phyloP scores from a whole-genome alignment of 2,329 filamentous ascomycete species.

The Periconia macrospinosa region DNA sequence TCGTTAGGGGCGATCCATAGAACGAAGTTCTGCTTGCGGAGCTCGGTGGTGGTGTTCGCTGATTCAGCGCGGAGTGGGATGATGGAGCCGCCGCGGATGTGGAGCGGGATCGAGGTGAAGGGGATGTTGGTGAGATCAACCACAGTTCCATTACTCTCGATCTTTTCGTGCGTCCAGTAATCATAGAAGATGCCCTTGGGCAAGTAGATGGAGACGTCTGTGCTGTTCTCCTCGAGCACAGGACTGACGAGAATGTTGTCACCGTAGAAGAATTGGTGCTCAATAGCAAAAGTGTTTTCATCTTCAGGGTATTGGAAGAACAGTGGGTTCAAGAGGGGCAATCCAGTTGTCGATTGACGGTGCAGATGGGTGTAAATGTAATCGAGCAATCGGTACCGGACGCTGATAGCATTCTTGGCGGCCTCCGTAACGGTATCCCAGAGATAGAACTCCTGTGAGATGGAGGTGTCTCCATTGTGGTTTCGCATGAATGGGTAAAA shows the following conservation, averaged over 20 bases:
- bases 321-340: conserved; percentile 67
- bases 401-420: conserved; percentile 67
- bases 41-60: conserved; percentile 64
- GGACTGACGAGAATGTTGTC: conserved; percentile 59
- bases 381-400: conserved; percentile 72
- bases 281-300: conserved; percentile 52
- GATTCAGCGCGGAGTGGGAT: conserved; percentile 60
- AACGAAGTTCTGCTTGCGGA: conserved; percentile 69
- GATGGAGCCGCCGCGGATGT: conserved; percentile 66
- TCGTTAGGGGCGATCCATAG: conserved; percentile 67
- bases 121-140: conserved; percentile 52
- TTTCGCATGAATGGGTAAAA: conserved; percentile 76
- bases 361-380: conserved; percentile 76
- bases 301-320: conserved; percentile 71
- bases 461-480: conserved; percentile 60
- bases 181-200: conserved; percentile 63
- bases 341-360: conserved; percentile 61
- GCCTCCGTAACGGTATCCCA: conserved; percentile 59
- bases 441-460: conserved; percentile 64
- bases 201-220: conserved; percentile 58
- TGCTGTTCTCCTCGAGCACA: conserved; percentile 56
- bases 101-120: conserved; percentile 62
- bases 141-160: conserved; percentile 51
- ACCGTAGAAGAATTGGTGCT: conserved; percentile 62
- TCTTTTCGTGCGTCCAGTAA: conserved; percentile 55